These are phyloP conservation scores for Pleurotus sapidus DNA, from an alignment of 768 basidiomycete genomes.

Conservation along the genomic window DNA sequence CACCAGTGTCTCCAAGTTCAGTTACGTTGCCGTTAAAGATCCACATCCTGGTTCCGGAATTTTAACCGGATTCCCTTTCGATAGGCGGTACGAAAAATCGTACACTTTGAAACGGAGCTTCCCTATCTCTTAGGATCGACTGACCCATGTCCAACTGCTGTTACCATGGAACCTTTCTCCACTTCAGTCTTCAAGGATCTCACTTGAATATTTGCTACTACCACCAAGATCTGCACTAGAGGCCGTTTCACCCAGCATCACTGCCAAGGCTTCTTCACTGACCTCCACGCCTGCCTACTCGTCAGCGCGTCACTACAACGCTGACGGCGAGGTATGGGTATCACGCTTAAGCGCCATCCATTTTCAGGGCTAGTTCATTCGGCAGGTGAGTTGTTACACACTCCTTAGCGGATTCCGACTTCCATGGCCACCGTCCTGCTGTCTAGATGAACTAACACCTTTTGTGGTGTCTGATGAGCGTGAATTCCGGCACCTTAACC, in stretches of 20 bases:
- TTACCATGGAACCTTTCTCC: conserved; percentile 87
- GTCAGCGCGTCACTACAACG: conserved; percentile 67
- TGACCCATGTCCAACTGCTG: conserved; percentile 86
- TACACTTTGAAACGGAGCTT: no score
- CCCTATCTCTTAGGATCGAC: conserved; percentile 78
- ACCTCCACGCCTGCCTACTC: conserved; percentile 81
- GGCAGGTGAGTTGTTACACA: no score
- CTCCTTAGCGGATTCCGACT: no score
- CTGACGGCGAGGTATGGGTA: conserved; percentile 83
- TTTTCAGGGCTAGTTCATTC: conserved; percentile 91
- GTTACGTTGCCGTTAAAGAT: no score
- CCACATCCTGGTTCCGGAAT: no score
- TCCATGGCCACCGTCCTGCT: no score
- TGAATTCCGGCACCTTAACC: conserved; percentile 79
- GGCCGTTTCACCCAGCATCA: conserved; percentile 71
- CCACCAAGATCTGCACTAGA: conserved; percentile 87
- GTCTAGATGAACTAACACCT: no score
- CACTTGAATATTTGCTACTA: conserved; percentile 88
- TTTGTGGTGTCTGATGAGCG: no score
- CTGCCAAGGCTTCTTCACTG: conserved; percentile 74
- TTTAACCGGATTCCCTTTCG: no score
- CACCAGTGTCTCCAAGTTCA: neutral
- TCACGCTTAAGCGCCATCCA: conserved; percentile 87
- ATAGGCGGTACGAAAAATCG: no score
- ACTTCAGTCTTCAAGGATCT: conserved; percentile 87